These are phyloP conservation scores for Trichothecium sympodiale DNA, from an alignment of 2,329 filamentous ascomycete species.

Conservation along the genomic window DNA sequence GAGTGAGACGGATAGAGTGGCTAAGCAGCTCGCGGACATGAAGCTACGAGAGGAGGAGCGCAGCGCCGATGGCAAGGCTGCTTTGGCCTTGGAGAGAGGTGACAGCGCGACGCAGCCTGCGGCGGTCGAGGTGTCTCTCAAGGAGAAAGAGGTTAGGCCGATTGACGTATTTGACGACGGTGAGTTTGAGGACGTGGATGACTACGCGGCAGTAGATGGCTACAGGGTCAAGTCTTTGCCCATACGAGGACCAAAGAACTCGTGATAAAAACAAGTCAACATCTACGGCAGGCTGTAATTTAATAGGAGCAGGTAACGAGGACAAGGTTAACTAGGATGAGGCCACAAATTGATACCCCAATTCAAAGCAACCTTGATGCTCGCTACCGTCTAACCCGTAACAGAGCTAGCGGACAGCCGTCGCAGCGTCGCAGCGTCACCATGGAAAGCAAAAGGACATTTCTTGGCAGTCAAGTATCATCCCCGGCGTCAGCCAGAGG, in stretches of 20 bases:
- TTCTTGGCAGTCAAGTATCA: constrained; percentile 89
- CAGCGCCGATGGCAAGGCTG: constrained; percentile 24
- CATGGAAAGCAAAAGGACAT: constrained; percentile 12
- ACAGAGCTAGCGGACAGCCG: not conserved
- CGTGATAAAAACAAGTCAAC: not conserved
- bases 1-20: constrained; percentile 27
- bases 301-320: constrained; percentile 5
- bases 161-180: not conserved
- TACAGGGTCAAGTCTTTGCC: constrained; percentile 29
- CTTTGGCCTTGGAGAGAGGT: constrained; percentile 40
- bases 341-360: constrained; percentile 1
- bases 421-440: constrained; percentile 12
- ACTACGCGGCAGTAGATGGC: constrained; percentile 39
- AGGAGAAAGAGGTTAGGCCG: constrained; percentile 31
- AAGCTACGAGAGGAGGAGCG: constrained; percentile 33
- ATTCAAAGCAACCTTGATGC: not conserved
- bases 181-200: not conserved
- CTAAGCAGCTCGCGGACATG: constrained; percentile 27
- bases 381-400: not conserved
- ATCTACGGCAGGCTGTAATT: constrained; percentile 3
- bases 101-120: constrained; percentile 9
- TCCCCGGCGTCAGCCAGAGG: constrained; percentile 44
- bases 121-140: constrained; percentile 34
- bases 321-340: no score
- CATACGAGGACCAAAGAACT: constrained; percentile 5